Conservation (phyloP, 2,329 filamentous ascomycete genomes). For the Xylariaceae sp. region DNA sequence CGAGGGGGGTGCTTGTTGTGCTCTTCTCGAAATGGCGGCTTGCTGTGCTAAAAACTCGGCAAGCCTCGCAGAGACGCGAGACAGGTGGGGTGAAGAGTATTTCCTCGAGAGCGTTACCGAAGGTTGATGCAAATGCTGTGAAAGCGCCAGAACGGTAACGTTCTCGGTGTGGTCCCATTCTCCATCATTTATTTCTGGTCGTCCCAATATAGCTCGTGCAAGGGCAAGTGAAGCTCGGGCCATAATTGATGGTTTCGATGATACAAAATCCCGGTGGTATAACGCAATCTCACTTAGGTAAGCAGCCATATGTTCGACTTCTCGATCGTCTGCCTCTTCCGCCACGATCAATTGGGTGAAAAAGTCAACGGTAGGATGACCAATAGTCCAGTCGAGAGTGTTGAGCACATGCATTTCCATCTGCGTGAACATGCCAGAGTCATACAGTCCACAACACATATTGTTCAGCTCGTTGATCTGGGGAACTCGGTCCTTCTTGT, state of each 20-base stretch:
- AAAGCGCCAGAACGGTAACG: slow-evolving; percentile 65
- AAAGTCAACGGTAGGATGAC: slow-evolving; percentile 93
- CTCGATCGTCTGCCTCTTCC: slow-evolving; percentile 78
- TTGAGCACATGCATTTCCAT: slow-evolving; percentile 99
- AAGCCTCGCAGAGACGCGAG: slow-evolving; percentile 60
- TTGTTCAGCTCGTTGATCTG: slow-evolving; percentile 97
- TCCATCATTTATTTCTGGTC: slow-evolving; percentile 74
- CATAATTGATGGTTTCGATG: slow-evolving; percentile 87
- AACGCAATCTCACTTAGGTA: slow-evolving; percentile 95
- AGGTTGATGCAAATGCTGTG: slow-evolving; percentile 64
- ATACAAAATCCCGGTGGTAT: slow-evolving; percentile 97
- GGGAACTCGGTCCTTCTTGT: slow-evolving; percentile 98
- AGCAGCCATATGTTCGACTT: slow-evolving; percentile 91
- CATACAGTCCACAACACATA: slow-evolving; percentile 98
- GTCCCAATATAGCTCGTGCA: slow-evolving; percentile 82
- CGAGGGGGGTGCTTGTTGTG: slow-evolving; percentile 58
- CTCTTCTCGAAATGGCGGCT: slow-evolving; percentile 59
- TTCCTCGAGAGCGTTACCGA: slow-evolving; percentile 64
- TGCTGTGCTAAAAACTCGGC: slow-evolving; percentile 65
- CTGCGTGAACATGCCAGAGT: slow-evolving; percentile 99
- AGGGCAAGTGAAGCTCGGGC: slow-evolving; percentile 86
- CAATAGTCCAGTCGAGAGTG: slow-evolving; percentile 94
- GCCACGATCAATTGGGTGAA: slow-evolving; percentile 88
- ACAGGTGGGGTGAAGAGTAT: slow-evolving; percentile 61
- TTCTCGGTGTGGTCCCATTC: slow-evolving; percentile 80